A percentile compares a stretch with the other conserved stretches of the same genome.
These are phyloP conservation scores for Geotrichum phurueaensis DNA, from an alignment of 1,139 yeast species.

Conservation along the genomic window DNA sequence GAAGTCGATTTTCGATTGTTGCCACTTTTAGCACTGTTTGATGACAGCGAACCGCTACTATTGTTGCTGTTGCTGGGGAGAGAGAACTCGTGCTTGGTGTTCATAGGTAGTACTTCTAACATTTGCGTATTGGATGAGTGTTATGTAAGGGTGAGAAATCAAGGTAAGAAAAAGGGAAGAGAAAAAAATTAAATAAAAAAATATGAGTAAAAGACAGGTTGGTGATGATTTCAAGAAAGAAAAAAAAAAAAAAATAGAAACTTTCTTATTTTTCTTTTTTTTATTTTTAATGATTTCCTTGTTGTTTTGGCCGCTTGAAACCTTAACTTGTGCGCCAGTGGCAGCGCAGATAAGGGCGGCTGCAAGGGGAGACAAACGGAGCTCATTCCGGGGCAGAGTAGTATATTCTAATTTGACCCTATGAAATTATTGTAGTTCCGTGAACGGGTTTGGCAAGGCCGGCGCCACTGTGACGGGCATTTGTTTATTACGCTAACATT, in stretches of 20 bases:
- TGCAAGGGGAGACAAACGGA: too few relatives aligned
- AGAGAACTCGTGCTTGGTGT: constrained; percentile 5
- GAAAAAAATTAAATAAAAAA: background rate
- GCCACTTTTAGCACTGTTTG: background rate
- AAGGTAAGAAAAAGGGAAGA: background rate
- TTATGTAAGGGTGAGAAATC: background rate
- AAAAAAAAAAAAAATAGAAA: background rate
- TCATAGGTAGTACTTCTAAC: constrained; percentile 14
- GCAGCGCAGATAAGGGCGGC: too few relatives aligned
- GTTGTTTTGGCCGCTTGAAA: too few relatives aligned
- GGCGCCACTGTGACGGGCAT: too few relatives aligned
- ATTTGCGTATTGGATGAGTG: constrained; percentile 2
- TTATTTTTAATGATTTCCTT: background rate
- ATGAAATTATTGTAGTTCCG: too few relatives aligned
- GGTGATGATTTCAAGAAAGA: background rate
- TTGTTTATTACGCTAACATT: too few relatives aligned
- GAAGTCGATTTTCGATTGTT: constrained; percentile 13
- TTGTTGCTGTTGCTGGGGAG: background rate
- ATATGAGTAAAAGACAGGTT: background rate
- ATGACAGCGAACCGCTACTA: background rate
- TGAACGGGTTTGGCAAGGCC: too few relatives aligned
- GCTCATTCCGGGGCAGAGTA: too few relatives aligned
- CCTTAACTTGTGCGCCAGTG: background rate
- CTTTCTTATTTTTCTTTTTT: too few relatives aligned
- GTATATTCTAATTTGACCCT: too few relatives aligned